Evolutionary conservation across 2,329 filamentous ascomycete species (phyloP).

Genomic region (Plectosphaerella plurivora): DNA sequence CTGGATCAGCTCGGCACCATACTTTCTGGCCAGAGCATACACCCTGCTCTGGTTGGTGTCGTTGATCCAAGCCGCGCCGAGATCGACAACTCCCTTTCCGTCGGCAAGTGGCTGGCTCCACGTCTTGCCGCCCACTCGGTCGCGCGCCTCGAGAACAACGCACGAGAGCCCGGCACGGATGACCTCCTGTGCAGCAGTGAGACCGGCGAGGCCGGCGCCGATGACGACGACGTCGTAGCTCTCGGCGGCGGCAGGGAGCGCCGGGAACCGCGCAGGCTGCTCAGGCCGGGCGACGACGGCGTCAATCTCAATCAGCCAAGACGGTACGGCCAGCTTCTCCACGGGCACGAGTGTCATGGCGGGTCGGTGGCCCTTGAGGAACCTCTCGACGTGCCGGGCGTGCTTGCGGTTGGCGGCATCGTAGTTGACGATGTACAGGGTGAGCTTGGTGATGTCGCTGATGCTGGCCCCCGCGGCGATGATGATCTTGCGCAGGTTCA

Average conservation of each 20-base stretch:
- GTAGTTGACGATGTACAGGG: constrained; percentile 38
- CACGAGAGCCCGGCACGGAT: constrained; percentile 29
- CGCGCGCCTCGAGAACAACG: constrained; percentile 43
- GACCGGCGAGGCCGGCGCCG: no score
- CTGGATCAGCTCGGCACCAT: constrained; percentile 36
- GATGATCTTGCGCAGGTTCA: constrained; percentile 30
- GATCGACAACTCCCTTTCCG: constrained; percentile 36
- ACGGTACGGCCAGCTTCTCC: constrained; percentile 28
- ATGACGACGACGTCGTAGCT: constrained; percentile 29
- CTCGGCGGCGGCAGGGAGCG: constrained; percentile 4
- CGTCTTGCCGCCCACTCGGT: constrained; percentile 49
- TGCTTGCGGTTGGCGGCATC: constrained; percentile 29
- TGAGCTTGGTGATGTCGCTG: constrained; percentile 34
- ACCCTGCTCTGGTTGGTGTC: constrained; percentile 46
- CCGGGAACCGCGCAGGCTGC: background rate
- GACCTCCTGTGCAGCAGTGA: constrained; percentile 29
- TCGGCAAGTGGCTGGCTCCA: constrained; percentile 28
- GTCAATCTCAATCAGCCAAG: constrained; percentile 38
- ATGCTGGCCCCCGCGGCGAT: constrained; percentile 27
- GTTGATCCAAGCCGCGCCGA: constrained; percentile 59
- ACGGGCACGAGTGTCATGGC: constrained; percentile 38
- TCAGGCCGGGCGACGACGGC: constrained; percentile 25
- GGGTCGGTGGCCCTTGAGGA: constrained; percentile 32
- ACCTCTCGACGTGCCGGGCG: constrained; percentile 28
- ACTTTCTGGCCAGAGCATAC: constrained; percentile 31